These are phyloP conservation scores for Annulohypoxylon moriforme DNA, from an alignment of 495 filamentous ascomycete species.

Conservation along the genomic window DNA sequence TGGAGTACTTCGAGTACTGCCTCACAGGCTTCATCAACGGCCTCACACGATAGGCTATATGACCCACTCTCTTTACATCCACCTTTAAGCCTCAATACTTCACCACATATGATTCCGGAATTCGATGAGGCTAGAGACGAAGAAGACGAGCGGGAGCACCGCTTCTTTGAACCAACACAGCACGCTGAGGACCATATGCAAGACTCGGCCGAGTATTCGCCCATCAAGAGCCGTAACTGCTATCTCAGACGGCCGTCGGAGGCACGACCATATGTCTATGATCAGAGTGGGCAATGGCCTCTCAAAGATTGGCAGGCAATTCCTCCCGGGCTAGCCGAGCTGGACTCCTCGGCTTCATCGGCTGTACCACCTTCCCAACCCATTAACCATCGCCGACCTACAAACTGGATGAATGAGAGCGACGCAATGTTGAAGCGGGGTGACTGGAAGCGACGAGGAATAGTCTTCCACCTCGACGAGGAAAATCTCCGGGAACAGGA, in stretches of 20 bases:
- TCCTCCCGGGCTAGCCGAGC: slow-evolving; percentile 41
- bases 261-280: slow-evolving; percentile 33
- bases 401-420: slow-evolving; percentile 45
- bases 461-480: slow-evolving; percentile 56
- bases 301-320: slow-evolving; percentile 48
- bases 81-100: slow-evolving; percentile 46
- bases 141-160: slow-evolving; percentile 44
- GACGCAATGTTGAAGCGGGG: slow-evolving; percentile 58
- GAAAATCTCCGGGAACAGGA: slow-evolving; percentile 31
- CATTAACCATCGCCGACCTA: slow-evolving; percentile 28
- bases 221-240: slow-evolving; percentile 40
- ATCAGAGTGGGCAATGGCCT: slow-evolving; percentile 45
- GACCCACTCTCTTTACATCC: slow-evolving; percentile 49
- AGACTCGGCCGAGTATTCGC: slow-evolving; percentile 35
- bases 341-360: slow-evolving; percentile 39
- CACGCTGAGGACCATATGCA: slow-evolving; percentile 40
- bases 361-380: slow-evolving; percentile 15
- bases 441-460: slow-evolving; percentile 61
- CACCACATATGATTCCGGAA: slow-evolving; percentile 43
- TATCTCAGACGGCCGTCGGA: slow-evolving; percentile 29
- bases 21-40: slow-evolving; percentile 36
- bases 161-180: slow-evolving; percentile 40
- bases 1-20: slow-evolving; percentile 46
- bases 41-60: slow-evolving; percentile 27
- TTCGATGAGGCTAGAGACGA: slow-evolving; percentile 33